Conservation (phyloP, 345 rosid species). For the Brassica rapa region DNA sequence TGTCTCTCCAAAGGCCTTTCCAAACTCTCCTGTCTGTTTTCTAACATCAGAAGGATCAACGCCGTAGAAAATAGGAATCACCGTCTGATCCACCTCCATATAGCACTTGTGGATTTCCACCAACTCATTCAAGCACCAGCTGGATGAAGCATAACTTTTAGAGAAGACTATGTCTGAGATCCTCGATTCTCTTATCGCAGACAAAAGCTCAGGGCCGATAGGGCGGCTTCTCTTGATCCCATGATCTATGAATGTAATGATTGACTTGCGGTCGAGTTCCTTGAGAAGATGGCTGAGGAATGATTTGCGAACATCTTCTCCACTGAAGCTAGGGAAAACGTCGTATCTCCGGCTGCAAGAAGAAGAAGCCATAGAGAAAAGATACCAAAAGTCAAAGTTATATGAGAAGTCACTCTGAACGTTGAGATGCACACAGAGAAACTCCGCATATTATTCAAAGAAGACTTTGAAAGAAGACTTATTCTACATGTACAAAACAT, state of each 20-base stretch:
- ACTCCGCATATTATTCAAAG: too few relatives aligned
- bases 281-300: not conserved
- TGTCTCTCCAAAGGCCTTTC: not conserved
- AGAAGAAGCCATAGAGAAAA: not conserved
- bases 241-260: slow-evolving; percentile 3
- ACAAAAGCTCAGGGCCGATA: not conserved
- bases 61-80: not conserved
- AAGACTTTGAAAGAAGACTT: too few relatives aligned
- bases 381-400: not conserved
- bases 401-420: too few relatives aligned
- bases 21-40: not conserved
- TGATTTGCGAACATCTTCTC: not conserved
- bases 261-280: not conserved
- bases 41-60: not conserved
- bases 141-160: slow-evolving; percentile 6
- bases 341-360: not conserved
- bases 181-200: slow-evolving; percentile 9
- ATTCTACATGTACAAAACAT: too few relatives aligned
- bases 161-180: slow-evolving; percentile 16
- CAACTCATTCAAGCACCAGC: not conserved
- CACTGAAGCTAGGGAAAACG: not conserved
- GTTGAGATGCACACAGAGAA: too few relatives aligned
- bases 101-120: not conserved
- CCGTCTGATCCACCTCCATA: not conserved
- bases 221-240: slow-evolving; percentile 4